Base-by-base conservation (phyloP, 1,284 basidiomycete genomes). In the Ustilago sp. region DNA sequence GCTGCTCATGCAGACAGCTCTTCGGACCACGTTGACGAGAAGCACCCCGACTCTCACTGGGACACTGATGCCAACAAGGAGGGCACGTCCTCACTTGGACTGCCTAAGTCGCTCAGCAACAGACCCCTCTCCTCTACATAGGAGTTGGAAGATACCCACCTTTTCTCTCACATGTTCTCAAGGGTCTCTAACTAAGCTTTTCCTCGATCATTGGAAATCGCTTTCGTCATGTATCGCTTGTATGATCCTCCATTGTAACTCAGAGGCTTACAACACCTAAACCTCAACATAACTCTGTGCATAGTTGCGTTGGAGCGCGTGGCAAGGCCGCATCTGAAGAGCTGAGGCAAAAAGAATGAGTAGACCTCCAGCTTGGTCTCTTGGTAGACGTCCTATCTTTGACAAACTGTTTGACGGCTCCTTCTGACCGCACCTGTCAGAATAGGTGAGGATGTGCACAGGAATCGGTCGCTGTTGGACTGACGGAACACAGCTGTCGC, bases 11-110 rank as follows among this genome's bases (percentile, higher is more conserved):
- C 53, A 51, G 68, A 75, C 73, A 48, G 51, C 38, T 41, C 31
- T 23, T 74, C 72, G 28, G 72, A 65, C 50, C 48, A 74, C 59
- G 38, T 61, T 34, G 59, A 75, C 64, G 68, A 75, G 68, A 75
- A 71, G 68, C 47, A 56, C 54, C 62, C 56, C 12, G 64, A 67
- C 53, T 9, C 19, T 13, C 45, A 57, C 59, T 61, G 52, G 48
- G 47, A 68, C 19, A 28, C 32, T 34, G 57, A 47, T n/a, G 41
- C 34, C 64, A 72, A 67, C 56, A 59, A 65, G 54, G 55, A 64
- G 59, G 64, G 55, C 56, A 60, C 56, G 56, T 56, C 41, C 50
- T 72, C 51, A 63, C 57, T 47, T 63, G 56, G 51, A 72, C 69
- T 19, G 63, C 38, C 31, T 72, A 59, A 61, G 35, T 4, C 17